A percentile compares a stretch with the other conserved stretches of the same genome.
These are phyloP conservation scores for Coniella lustricola DNA, from an alignment of 2,329 filamentous ascomycete species.

Conservation along the genomic window DNA sequence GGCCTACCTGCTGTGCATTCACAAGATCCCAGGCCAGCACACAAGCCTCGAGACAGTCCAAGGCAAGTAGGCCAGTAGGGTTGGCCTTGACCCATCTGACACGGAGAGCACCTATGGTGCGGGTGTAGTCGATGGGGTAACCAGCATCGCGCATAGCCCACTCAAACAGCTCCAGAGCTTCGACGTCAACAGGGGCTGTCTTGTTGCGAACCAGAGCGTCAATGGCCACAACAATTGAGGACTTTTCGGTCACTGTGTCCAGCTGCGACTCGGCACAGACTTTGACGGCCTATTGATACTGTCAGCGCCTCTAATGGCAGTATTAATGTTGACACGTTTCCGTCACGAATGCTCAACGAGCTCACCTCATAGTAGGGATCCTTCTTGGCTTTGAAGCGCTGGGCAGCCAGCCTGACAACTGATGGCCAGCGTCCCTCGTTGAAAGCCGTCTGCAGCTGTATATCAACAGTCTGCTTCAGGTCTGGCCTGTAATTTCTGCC, in stretches of 20 bases:
- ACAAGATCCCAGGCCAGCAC: constrained; percentile 48
- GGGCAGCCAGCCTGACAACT: constrained; percentile 45
- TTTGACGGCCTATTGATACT: constrained; percentile 33
- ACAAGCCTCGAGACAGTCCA: constrained; percentile 45
- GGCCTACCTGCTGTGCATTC: constrained; percentile 48
- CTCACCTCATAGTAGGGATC: constrained; percentile 53
- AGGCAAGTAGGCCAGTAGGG: constrained; percentile 36
- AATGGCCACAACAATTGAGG: constrained; percentile 36
- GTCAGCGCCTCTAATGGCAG: too few relatives aligned
- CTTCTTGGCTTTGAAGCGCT: constrained; percentile 40
- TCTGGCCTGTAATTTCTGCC: constrained; percentile 26
- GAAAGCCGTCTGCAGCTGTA: constrained; percentile 50
- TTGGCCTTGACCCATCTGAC: constrained; percentile 45
- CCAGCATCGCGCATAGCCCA: constrained; percentile 37
- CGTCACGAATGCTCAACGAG: too few relatives aligned
- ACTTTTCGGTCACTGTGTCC: constrained; percentile 41
- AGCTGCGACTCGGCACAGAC: constrained; percentile 45
- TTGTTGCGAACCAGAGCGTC: constrained; percentile 41
- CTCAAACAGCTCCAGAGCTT: constrained; percentile 47
- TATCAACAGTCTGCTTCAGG: constrained; percentile 44
- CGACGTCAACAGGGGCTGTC: constrained; percentile 40
- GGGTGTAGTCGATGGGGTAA: constrained; percentile 31
- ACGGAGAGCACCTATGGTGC: constrained; percentile 44
- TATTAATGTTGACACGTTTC: not conserved
- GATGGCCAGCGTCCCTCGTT: constrained; percentile 46